Evolutionary conservation across 306 rosid species (phyloP).

Genomic region (Dalbergia cultrata): DNA sequence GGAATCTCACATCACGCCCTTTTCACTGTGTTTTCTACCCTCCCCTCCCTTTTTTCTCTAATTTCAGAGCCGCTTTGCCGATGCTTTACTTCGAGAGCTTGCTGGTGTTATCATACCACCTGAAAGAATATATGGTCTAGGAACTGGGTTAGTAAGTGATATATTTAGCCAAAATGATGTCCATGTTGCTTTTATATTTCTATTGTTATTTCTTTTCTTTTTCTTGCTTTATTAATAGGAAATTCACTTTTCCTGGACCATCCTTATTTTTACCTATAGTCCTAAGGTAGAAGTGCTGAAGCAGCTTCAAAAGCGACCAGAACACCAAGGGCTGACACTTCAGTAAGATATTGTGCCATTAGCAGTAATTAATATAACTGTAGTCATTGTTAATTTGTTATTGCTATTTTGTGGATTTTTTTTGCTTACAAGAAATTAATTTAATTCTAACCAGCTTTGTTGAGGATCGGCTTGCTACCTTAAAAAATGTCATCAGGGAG

Average conservation of each 20-base stretch:
- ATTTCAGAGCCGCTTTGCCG: conserved; percentile 80
- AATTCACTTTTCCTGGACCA: not conserved
- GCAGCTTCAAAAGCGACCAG: conserved; percentile 81
- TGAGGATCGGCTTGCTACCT: conserved; percentile 88
- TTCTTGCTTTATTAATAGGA: conserved; percentile 9
- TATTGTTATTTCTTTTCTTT: not conserved
- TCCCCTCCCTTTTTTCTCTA: conserved; percentile 4
- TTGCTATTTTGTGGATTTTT: not conserved
- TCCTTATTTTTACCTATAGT: conserved; percentile 50
- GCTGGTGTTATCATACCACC: conserved; percentile 78
- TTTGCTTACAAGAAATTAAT: conserved; percentile 31
- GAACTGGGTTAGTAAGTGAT: conserved; percentile 68
- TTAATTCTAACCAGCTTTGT: conserved; percentile 73
- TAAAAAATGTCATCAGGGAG: conserved; percentile 87
- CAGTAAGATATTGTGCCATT: conserved; percentile 68
- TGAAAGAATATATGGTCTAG: conserved; percentile 86
- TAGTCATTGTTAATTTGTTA: not conserved
- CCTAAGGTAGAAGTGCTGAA: conserved; percentile 89
- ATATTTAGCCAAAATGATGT: conserved; percentile 8
- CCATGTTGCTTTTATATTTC: not conserved
- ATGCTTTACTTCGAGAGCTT: conserved; percentile 79
- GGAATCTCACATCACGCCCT: conserved; percentile 21
- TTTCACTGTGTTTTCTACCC: conserved; percentile 21
- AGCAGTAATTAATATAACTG: conserved; percentile 22
- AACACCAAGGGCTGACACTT: conserved; percentile 78